Conservation (phyloP, 2,329 filamentous ascomycete species). For the Apiospora hydei region DNA sequence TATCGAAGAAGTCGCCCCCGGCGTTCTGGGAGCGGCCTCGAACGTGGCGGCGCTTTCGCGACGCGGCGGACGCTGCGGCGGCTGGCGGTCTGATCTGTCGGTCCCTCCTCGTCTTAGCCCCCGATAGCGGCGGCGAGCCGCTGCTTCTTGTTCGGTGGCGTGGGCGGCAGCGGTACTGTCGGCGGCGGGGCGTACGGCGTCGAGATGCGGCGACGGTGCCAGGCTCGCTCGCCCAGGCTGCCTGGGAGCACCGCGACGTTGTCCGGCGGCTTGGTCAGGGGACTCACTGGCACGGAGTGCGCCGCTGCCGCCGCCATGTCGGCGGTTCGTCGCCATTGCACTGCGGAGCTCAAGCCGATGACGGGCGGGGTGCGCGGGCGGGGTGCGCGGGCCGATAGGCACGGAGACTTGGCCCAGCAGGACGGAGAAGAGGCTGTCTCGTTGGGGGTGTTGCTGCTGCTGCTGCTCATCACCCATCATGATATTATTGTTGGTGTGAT, state of each 20-base stretch:
- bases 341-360: constrained; percentile 33
- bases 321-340: constrained; percentile 32
- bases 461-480: background rate
- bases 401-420: constrained; percentile 33
- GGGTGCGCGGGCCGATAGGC: constrained; percentile 3
- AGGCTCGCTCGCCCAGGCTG: constrained; percentile 38
- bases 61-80: background rate
- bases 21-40: background rate
- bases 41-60: constrained; percentile 2
- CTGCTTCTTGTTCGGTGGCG: constrained; percentile 3
- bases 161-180: background rate
- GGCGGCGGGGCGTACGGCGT: constrained; percentile 32
- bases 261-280: constrained; percentile 30
- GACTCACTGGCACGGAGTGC: constrained; percentile 25
- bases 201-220: constrained; percentile 36
- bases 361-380: constrained; percentile 25
- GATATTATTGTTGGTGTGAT: background rate
- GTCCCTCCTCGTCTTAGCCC: background rate
- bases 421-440: constrained; percentile 30
- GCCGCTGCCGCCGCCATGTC: constrained; percentile 14
- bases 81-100: background rate
- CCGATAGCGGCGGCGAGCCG: background rate
- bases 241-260: constrained; percentile 17
- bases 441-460: background rate
- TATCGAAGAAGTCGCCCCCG: background rate